Evolutionary conservation across 2,329 filamentous ascomycete genomes (phyloP), one percentile per base, ranked within the genome.

Genomic region (Cladosporium sp.): DNA sequence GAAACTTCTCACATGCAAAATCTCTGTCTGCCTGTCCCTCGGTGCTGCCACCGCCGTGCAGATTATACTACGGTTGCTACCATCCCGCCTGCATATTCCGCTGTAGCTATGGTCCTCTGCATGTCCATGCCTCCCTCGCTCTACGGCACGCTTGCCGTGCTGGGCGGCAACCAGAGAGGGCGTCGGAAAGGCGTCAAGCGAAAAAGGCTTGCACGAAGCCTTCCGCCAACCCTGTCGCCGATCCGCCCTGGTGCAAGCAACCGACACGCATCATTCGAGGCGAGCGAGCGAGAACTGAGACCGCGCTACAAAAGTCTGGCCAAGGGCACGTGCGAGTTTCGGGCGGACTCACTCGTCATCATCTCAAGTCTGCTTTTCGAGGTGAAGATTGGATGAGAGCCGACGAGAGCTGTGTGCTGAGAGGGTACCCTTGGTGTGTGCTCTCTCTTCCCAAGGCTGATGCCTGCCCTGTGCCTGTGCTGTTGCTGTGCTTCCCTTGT

Each of bases 201-300:
- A 48, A 59, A 39, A 63, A 63, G 32, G 59, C 59, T 63, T 63
- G 49, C 59, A 28, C 59, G 39, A 63, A 46, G 48, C 48, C 59
- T 63, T 63, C 48, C 59, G 28, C 26, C 23, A 21, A 30, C 58
- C 58, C 43, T 60, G 39, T n/a, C 43, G 58, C 26, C 43, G 58
- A 60, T 60, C 58, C 36, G 36, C 36, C 14, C 57, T 28, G 43
- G 34, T 39, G 57, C 57, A 43, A 59, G 57, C 57, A 21, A 13
- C 36, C 57, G 57, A 59, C 57, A 46, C 58, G 43, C 58, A 51
- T 60, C 58, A 60, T 60, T 26, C 23, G 14, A 26, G 10, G 13
- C 34, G 14, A 11, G 10, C 30, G 8, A 34, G 32, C 14, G 11
- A 13, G 26, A n/a, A 26, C 5, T 34, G 46, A 49, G n/a, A 49